Conservation (phyloP, 164 flowering plant genomes). For the Echeveria elegans region DNA sequence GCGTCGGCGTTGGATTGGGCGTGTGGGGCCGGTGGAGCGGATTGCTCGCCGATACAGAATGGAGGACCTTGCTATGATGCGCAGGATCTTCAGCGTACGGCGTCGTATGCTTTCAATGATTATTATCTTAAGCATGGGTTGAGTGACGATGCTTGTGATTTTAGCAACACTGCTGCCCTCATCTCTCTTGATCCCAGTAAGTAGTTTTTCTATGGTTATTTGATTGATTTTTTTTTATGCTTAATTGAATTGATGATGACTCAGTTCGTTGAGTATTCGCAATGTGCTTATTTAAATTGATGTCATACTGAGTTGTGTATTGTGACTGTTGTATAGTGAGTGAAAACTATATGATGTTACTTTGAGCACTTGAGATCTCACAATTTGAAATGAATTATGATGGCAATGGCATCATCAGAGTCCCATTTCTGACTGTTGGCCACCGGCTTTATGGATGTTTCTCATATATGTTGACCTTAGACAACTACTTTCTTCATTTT, state of each 20-base stretch:
- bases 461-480: neutral
- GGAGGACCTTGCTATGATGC: constrained; percentile 60
- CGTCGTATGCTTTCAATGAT: constrained; percentile 78
- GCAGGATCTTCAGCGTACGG: constrained; percentile 36
- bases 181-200: constrained; percentile 69
- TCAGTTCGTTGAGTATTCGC: neutral
- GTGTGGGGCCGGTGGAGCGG: constrained; percentile 66
- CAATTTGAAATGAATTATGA: too few relatives aligned
- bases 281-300: neutral
- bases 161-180: constrained; percentile 53
- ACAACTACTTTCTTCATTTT: neutral
- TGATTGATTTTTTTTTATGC: neutral
- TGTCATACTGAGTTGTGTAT: neutral
- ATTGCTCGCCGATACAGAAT: constrained; percentile 56
- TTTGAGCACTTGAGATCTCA: neutral
- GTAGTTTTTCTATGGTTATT: constrained; percentile 2
- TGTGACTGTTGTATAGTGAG: neutral
- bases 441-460: neutral
- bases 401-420: too few relatives aligned
- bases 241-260: neutral
- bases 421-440: neutral
- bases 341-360: neutral
- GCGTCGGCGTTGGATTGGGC: constrained; percentile 79
- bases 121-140: constrained; percentile 45
- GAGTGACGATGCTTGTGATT: constrained; percentile 49